Base-by-base conservation (phyloP, 108 stramenopile species). In the Poteriospumella lacustris region DNA sequence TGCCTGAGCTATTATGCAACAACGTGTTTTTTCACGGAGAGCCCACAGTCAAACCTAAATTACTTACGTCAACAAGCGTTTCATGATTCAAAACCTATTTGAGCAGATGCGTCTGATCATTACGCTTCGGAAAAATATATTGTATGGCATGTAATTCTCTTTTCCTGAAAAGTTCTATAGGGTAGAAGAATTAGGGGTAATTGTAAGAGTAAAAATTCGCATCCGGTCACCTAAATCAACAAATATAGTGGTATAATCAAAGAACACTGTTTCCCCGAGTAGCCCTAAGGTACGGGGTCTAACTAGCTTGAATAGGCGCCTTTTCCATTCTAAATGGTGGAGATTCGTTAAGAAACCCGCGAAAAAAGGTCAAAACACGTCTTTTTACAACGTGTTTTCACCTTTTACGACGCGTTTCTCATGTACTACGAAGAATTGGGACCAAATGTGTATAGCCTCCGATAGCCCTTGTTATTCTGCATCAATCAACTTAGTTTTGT, bases 221-320 rank as follows among this genome's bases (percentile, higher is more conserved):
- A 52, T 52, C 47, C 47, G 47, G 47, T 52, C 47, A 52, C 47
- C 47, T 52, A 52, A 52, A 52, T 52, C 47, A 52, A 52, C 47
- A 52, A 52, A 52, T 52, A 52, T 52, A 52, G 47, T 52, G 47
- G 47, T 52, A 52, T 52, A 52, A 52, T 52, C 47, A 52, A 52
- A 52, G 47, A 52, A 52, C 47, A 52, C 47, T 52, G 47, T 52
- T 52, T 52, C 47, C 47, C 47, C 47, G 47, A 52, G 47, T 52
- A 52, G 47, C 47, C 47, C 47, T 52, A 52, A 52, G 47, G 47
- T 52, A 52, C 47, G 47, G 47, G 47, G 47, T 52, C 47, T 52
- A 52, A 52, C 47, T 52, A 52, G 47, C 47, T 52, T 52, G 47
- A 52, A 52, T 52, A 52, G 47, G 47, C 47, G 47, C 47, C 47